Evolutionary conservation across 371 early-diverging fungal genomes (phyloP).

Genomic region (Racocetra persica): DNA sequence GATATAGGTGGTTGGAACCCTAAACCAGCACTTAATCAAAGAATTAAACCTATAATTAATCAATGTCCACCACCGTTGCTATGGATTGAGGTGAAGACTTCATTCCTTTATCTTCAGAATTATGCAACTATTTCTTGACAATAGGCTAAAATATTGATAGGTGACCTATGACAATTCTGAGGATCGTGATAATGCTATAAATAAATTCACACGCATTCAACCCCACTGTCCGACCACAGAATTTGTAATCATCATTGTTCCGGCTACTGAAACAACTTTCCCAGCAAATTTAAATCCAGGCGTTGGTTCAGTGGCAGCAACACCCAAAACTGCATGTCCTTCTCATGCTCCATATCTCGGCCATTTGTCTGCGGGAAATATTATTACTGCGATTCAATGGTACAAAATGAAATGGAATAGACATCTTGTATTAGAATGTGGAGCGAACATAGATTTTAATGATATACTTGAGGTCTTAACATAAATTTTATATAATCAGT

Average conservation of each 20-base stretch:
- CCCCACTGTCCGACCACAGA: constrained; percentile 29
- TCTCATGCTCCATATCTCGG: constrained; percentile 29
- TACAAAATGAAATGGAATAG: constrained; percentile 37
- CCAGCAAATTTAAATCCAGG: constrained; percentile 32
- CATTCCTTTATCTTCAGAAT: constrained; percentile 12
- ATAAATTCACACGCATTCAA: constrained; percentile 19
- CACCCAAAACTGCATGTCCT: constrained; percentile 1
- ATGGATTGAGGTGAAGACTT: constrained; percentile 34
- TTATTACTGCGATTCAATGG: constrained; percentile 9
- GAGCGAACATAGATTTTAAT: constrained; percentile 34
- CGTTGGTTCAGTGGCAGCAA: background rate
- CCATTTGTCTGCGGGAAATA: constrained; percentile 25
- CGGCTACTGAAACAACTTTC: background rate
- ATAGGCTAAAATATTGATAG: constrained; percentile 23
- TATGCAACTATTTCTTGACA: constrained; percentile 33
- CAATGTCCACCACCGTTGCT: constrained; percentile 20
- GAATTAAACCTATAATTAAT: constrained; percentile 7
- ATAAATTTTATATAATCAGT: background rate
- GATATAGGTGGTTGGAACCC: constrained; percentile 20
- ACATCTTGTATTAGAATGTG: constrained; percentile 32
- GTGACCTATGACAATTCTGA: constrained; percentile 21
- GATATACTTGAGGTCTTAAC: constrained; percentile 23
- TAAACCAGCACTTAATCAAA: background rate
- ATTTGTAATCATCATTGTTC: constrained; percentile 32
- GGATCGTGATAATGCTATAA: constrained; percentile 35